Evolutionary conservation across 1,284 basidiomycete species (phyloP).

Genomic region (Cerioporus squamosus): DNA sequence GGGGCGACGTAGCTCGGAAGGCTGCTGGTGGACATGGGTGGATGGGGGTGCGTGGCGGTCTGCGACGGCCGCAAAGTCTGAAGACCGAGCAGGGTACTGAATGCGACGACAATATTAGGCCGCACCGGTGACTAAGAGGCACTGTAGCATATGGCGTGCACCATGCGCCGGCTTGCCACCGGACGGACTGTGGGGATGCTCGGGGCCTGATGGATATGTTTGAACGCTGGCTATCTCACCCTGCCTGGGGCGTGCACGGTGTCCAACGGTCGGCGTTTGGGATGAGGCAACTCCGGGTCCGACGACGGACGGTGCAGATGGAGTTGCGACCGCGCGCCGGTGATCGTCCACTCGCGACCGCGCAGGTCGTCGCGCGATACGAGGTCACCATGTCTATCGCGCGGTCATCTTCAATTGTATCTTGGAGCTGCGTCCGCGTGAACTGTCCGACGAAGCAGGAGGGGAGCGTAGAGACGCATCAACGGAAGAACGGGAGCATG

Average conservation of each 20-base stretch:
- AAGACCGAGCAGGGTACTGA: neutral
- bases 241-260: slow-evolving; percentile 5
- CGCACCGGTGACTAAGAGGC: slow-evolving; percentile 18
- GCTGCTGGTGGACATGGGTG: slow-evolving; percentile 38
- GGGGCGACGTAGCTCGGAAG: slow-evolving; percentile 36
- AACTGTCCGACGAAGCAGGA: slow-evolving; percentile 5
- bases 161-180: slow-evolving; percentile 15
- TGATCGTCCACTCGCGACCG: neutral
- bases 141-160: slow-evolving; percentile 16
- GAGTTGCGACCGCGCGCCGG: neutral
- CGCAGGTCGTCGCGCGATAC: neutral
- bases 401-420: no score
- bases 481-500: slow-evolving; percentile 17
- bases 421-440: neutral
- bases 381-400: neutral
- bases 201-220: slow-evolving; percentile 17
- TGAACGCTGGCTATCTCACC: slow-evolving; percentile 20
- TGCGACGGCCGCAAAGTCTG: neutral
- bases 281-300: neutral
- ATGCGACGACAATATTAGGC: neutral
- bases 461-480: slow-evolving; percentile 7
- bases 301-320: no score
- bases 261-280: neutral
- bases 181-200: slow-evolving; percentile 18
- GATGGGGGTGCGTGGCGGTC: neutral